Conservation (phyloP, 768 basidiomycete genomes). For the Leccinum broughii region DNA sequence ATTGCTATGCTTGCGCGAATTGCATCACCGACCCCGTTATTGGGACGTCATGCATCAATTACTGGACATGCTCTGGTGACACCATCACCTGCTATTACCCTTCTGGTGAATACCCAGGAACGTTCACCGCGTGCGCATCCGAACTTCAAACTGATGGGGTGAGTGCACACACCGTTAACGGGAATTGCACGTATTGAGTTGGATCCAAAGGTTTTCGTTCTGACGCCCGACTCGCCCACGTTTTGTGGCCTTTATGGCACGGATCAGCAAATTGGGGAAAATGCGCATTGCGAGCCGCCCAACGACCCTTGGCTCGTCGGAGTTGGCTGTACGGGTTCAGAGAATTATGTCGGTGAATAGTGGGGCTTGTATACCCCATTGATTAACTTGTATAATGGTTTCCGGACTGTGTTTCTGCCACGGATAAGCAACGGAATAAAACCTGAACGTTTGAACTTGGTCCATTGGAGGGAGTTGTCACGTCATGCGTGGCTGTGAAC, state of each 20-base stretch:
- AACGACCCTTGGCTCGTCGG: slow-evolving; percentile 1
- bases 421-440: too few species aligned
- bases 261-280: neutral
- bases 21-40: neutral
- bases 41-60: slow-evolving; percentile 6
- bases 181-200: neutral
- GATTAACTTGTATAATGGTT: too few species aligned
- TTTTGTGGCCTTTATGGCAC: neutral
- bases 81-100: slow-evolving; percentile 10
- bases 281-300: neutral
- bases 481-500: too few species aligned
- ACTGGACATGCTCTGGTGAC: slow-evolving; percentile 4
- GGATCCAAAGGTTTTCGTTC: neutral
- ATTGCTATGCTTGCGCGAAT: slow-evolving; percentile 5
- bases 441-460: too few species aligned
- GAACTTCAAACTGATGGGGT: neutral
- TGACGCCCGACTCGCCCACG: neutral
- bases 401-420: neutral
- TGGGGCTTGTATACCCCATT: too few species aligned
- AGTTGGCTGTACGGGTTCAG: too few species aligned
- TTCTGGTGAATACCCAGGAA: neutral
- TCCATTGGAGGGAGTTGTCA: too few species aligned
- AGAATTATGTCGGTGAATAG: neutral
- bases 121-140: slow-evolving; percentile 1
- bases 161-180: neutral